Conservation (phyloP, 176 grass and related monocot genomes). For the Puccinellia tenuiflora region DNA sequence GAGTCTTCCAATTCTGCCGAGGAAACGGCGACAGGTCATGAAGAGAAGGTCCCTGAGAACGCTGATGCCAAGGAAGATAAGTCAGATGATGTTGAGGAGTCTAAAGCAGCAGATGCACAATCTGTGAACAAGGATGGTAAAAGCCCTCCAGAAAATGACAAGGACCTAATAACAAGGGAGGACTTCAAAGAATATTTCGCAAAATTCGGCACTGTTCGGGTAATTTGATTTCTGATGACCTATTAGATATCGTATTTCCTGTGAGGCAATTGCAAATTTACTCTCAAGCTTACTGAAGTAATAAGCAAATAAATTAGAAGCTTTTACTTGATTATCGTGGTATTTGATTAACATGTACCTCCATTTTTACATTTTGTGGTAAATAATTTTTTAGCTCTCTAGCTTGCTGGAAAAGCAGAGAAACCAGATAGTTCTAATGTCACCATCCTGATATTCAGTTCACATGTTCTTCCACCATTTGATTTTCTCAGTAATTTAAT, state of each 20-base stretch:
- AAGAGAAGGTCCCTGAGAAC: slow-evolving; percentile 30
- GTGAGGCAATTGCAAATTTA: background rate
- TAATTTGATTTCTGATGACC: slow-evolving; percentile 29
- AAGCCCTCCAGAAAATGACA: slow-evolving; percentile 15
- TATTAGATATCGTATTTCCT: background rate
- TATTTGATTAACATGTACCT: background rate
- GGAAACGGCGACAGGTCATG: slow-evolving; percentile 15
- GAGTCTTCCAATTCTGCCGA: slow-evolving; percentile 12
- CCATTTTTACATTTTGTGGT: background rate
- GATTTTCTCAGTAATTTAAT: background rate
- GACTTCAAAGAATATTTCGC: slow-evolving; percentile 62
- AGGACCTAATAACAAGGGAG: slow-evolving; percentile 53
- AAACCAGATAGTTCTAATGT: slow-evolving; percentile 5
- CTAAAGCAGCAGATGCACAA: slow-evolving; percentile 19
- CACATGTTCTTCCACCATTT: background rate
- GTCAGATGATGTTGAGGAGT: slow-evolving; percentile 26
- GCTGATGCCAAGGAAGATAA: slow-evolving; percentile 21
- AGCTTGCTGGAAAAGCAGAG: background rate
- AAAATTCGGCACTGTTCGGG: slow-evolving; percentile 91
- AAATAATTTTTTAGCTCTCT: background rate
- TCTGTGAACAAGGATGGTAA: slow-evolving; percentile 22
- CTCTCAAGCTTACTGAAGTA: background rate
- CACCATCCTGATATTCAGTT: background rate
- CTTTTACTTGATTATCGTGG: background rate
- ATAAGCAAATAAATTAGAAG: background rate